phyloP scores from a whole-genome alignment of 2,329 filamentous ascomycete species.

The Pseudogymnoascus sp. region DNA sequence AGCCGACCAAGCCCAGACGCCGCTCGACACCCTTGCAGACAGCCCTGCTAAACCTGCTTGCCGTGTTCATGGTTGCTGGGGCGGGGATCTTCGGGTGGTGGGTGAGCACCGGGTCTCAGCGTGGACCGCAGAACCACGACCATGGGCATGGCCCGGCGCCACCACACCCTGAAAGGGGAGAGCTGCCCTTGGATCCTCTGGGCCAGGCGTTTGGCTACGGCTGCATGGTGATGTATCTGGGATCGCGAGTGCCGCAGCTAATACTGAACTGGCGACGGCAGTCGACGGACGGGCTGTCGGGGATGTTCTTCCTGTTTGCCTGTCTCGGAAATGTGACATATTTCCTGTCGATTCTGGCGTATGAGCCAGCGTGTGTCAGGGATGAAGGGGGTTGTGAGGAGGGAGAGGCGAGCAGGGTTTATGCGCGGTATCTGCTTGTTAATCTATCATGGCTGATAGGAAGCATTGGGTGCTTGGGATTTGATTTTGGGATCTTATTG shows the following conservation, averaged over 20 bases:
- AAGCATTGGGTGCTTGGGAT: constrained; percentile 74
- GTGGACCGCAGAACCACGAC: constrained; percentile 19
- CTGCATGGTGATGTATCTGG: constrained; percentile 82
- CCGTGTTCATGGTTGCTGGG: constrained; percentile 71
- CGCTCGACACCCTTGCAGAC: constrained; percentile 46
- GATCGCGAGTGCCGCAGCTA: constrained; percentile 81
- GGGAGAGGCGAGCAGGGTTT: constrained; percentile 59
- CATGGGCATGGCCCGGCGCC: constrained; percentile 18
- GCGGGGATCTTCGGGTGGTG: constrained; percentile 85
- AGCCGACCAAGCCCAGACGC: constrained; percentile 34
- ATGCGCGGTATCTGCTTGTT: constrained; percentile 75
- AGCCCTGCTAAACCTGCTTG: constrained; percentile 63
- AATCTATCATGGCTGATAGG: constrained; percentile 88
- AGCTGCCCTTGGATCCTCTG: constrained; percentile 38
- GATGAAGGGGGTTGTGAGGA: constrained; percentile 42
- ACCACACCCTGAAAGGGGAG: constrained; percentile 25
- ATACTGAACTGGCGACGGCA: constrained; percentile 88
- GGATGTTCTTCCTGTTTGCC: constrained; percentile 94
- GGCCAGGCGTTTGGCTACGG: constrained; percentile 93
- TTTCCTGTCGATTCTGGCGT: constrained; percentile 84
- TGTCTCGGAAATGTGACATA: constrained; percentile 93
- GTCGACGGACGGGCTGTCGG: constrained; percentile 83
- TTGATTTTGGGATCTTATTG: constrained; percentile 79
- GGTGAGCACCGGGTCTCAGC: constrained; percentile 43
- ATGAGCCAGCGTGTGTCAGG: constrained; percentile 59